Percentiles rank a stretch among this genome's conserved stretches.
phyloP scores from a whole-genome alignment of 1,139 yeast species.

The Saccharomyces pastorianus region DNA sequence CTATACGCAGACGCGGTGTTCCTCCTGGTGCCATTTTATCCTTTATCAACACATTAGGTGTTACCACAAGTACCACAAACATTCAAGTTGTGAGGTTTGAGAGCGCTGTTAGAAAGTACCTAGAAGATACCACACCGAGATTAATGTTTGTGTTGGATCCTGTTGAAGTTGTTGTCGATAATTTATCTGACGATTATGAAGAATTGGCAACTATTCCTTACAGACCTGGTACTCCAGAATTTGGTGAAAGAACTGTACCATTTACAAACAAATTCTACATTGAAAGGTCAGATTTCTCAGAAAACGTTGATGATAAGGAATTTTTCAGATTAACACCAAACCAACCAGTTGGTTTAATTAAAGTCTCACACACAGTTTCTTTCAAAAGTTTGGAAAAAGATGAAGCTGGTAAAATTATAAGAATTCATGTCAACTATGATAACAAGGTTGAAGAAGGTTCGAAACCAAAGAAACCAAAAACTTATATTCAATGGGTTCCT shows the following conservation, averaged over 20 bases:
- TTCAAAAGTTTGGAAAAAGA: conserved; percentile 59
- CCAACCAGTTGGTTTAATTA: conserved; percentile 93
- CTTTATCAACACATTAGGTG: conserved; percentile 92
- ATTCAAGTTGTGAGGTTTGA: conserved; percentile 89
- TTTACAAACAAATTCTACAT: conserved; percentile 74
- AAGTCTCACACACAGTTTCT: conserved; percentile 76
- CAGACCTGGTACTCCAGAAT: conserved; percentile 71
- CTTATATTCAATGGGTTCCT: conserved; percentile 96
- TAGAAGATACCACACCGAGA: conserved; percentile 90
- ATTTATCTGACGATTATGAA: conserved; percentile 64
- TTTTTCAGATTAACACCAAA: conserved; percentile 86
- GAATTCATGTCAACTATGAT: conserved; percentile 76
- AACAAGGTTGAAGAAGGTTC: conserved; percentile 40
- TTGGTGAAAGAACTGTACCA: conserved; percentile 70
- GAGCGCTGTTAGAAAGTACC: conserved; percentile 73
- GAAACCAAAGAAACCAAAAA: conserved; percentile 70
- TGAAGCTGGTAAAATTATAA: conserved; percentile 50
- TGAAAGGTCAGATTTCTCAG: conserved; percentile 80
- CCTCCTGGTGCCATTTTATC: conserved; percentile 98
- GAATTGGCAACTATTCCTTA: conserved; percentile 74
- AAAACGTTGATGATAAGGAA: conserved; percentile 45
- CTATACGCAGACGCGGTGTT: conserved; percentile 92
- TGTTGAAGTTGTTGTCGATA: conserved; percentile 71
- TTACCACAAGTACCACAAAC: conserved; percentile 85
- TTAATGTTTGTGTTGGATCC: conserved; percentile 91